phyloP scores from a whole-genome alignment of 768 basidiomycete genomes.

The Tylopilus rubrobrunneus region DNA sequence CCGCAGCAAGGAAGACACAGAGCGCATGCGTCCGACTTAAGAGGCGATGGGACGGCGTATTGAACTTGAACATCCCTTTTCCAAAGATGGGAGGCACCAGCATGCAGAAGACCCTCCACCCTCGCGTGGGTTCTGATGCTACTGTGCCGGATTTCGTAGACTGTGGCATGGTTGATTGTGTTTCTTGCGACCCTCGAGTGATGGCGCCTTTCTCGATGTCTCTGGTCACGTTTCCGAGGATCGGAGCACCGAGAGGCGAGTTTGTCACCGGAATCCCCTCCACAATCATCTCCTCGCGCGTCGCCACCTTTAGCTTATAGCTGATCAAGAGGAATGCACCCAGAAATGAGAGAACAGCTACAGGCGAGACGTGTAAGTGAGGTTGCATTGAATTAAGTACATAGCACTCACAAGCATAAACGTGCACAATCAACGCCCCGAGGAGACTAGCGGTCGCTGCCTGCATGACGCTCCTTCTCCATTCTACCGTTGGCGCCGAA shows the following conservation, averaged over 20 bases:
- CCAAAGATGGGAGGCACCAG: conserved; percentile 35
- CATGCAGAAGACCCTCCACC: background rate
- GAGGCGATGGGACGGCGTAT: conserved; percentile 36
- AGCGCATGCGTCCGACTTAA: conserved; percentile 48
- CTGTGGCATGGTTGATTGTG: background rate
- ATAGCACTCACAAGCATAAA: conserved; percentile 41
- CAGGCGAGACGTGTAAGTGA: background rate
- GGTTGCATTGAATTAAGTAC: background rate
- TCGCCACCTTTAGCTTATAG: conserved; percentile 52
- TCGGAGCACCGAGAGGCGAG: background rate
- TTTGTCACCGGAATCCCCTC: conserved; percentile 20
- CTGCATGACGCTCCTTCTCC: conserved; percentile 13
- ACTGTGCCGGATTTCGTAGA: background rate
- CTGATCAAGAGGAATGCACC: conserved; percentile 55
- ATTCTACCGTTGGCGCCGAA: background rate
- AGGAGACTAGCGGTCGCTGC: conserved; percentile 45
- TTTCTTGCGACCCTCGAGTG: background rate
- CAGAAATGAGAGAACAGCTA: conserved; percentile 46
- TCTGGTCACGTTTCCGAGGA: too few relatives aligned
- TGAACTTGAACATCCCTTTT: conserved; percentile 41
- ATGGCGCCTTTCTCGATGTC: background rate
- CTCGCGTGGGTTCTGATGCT: background rate
- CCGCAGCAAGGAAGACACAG: conserved; percentile 42
- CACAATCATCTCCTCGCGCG: conserved; percentile 40
- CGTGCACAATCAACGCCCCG: conserved; percentile 50